phyloP scores from a whole-genome alignment of 2,329 filamentous ascomycete species.

The Colletotrichum orbiculare region DNA sequence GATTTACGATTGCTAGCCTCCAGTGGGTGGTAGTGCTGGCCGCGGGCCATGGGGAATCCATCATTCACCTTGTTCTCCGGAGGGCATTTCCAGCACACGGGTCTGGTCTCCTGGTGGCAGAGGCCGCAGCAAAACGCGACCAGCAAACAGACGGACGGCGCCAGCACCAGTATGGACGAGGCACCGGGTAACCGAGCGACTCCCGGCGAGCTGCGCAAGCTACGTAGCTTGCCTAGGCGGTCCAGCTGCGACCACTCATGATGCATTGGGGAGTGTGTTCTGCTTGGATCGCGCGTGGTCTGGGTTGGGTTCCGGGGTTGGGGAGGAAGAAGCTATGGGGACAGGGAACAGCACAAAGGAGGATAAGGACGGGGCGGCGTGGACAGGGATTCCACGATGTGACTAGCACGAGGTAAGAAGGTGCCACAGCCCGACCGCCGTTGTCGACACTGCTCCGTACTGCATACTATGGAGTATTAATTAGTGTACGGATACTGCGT shows the following conservation, averaged over 20 bases:
- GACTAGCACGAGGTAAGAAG: conserved; percentile 35
- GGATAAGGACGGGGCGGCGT: conserved; percentile 16
- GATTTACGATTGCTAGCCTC: too few relatives aligned
- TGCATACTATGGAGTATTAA: background rate
- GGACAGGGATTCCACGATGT: conserved; percentile 24
- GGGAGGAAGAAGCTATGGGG: conserved; percentile 3
- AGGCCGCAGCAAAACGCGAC: too few relatives aligned
- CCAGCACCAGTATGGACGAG: too few relatives aligned
- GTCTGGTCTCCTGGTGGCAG: too few relatives aligned
- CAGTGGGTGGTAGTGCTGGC: background rate
- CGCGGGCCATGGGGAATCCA: conserved; percentile 13
- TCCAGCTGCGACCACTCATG: conserved; percentile 4
- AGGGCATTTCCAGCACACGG: background rate
- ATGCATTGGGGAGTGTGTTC: conserved; percentile 13
- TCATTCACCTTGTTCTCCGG: conserved; percentile 12
- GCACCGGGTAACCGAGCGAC: too few relatives aligned
- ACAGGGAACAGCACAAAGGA: conserved; percentile 25
- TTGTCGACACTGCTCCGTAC: background rate
- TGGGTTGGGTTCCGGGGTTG: conserved; percentile 21
- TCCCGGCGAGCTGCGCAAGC: too few relatives aligned
- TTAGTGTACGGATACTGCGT: background rate
- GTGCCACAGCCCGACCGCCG: conserved; percentile 15
- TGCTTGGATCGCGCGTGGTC: conserved; percentile 1
- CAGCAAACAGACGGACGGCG: too few relatives aligned
- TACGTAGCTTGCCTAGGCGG: too few relatives aligned